Percentiles rank a stretch among this genome's conserved stretches.
Evolutionary conservation across 768 basidiomycete genomes (phyloP).

Genomic region (Naganishia onofrii): DNA sequence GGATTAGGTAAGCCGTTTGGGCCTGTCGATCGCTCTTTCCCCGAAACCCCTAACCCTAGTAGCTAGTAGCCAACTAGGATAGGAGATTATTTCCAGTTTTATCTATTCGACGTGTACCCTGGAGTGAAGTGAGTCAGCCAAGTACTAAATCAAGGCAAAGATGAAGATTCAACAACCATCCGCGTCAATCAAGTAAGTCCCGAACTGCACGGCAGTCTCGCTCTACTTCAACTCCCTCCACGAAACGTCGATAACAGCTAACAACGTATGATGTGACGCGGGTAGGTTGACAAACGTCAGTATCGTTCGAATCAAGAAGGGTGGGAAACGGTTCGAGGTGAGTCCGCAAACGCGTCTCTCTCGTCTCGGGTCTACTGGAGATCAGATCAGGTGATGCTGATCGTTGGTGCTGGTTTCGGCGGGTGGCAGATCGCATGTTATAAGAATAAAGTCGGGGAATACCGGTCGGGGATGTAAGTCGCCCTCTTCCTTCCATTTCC

Average conservation of each 20-base stretch:
- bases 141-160: conserved; percentile 32
- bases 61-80: no score
- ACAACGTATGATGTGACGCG: no score
- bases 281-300: conserved; percentile 92
- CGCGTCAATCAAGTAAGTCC: conserved; percentile 77
- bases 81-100: no score
- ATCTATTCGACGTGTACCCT: no score
- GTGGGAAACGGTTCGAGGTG: conserved; percentile 96
- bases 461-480: conserved; percentile 81
- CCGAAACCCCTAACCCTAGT: no score
- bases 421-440: conserved; percentile 82
- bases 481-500: neutral
- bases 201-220: conserved; percentile 25
- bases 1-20: conserved; percentile 8
- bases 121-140: no score
- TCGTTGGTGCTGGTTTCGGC: neutral
- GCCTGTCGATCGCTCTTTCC: neutral
- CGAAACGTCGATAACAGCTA: no score
- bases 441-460: conserved; percentile 99
- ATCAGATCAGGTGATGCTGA: no score
- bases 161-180: conserved; percentile 75
- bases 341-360: conserved; percentile 30
- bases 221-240: no score
- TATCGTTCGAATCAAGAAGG: conserved; percentile 91
- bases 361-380: no score